phyloP scores from a whole-genome alignment of 1,284 basidiomycete genomes.

The Malassezia cuniculi region DNA sequence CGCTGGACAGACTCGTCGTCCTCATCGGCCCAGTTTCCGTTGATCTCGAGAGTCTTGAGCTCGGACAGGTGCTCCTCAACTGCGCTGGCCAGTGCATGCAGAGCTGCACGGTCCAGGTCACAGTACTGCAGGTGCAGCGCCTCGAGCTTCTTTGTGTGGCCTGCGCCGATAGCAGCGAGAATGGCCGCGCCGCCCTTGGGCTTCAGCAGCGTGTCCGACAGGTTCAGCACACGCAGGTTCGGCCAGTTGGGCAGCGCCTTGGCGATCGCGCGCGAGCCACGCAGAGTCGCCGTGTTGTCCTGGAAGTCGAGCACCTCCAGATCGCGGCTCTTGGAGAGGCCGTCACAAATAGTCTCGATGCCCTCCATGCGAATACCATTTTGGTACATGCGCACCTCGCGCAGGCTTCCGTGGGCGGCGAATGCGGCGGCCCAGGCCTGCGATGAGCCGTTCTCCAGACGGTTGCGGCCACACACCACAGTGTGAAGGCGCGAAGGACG shows the following conservation, averaged over 20 bases:
- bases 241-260: conserved; percentile 59
- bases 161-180: conserved; percentile 25
- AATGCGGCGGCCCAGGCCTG: conserved; percentile 75
- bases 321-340: conserved; percentile 58
- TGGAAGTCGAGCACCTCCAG: conserved; percentile 77
- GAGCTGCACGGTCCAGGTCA: conserved; percentile 33
- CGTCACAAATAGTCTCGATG: conserved; percentile 64
- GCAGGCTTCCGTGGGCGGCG: conserved; percentile 61
- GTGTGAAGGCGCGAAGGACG: conserved; percentile 60
- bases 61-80: conserved; percentile 22
- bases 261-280: conserved; percentile 64
- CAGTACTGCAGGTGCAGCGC: conserved; percentile 38
- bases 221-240: conserved; percentile 61
- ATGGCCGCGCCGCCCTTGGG: conserved; percentile 47
- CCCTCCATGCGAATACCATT: conserved; percentile 94
- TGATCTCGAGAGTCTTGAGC: conserved; percentile 35
- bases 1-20: conserved; percentile 37
- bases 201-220: conserved; percentile 82
- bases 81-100: conserved; percentile 26
- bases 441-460: conserved; percentile 82
- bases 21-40: conserved; percentile 44
- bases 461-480: conserved; percentile 84
- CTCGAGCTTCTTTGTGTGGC: conserved; percentile 26
- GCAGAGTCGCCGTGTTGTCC: conserved; percentile 79
- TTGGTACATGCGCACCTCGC: conserved; percentile 83